These are phyloP conservation scores for Albifimbria verrucaria DNA, from an alignment of 2,329 filamentous ascomycete species.

Conservation along the genomic window DNA sequence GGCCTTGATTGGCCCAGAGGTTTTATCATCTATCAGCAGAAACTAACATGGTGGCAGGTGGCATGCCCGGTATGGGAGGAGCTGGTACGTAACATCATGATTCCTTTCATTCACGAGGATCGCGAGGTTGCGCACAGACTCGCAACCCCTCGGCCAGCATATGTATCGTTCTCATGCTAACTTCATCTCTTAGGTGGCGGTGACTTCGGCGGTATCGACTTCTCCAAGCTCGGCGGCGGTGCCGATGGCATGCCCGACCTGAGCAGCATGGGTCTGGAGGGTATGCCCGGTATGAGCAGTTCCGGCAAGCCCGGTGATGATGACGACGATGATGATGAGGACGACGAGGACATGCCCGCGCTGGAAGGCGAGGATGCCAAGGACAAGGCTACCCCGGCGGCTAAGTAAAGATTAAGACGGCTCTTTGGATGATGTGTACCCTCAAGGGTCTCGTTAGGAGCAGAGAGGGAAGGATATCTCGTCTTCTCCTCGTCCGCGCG, in stretches of 20 bases:
- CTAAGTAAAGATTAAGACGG: slow-evolving; percentile 32
- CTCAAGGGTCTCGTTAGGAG: neutral
- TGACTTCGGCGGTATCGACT: slow-evolving; percentile 86
- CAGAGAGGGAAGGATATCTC: neutral
- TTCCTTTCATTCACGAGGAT: no score
- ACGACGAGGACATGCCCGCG: slow-evolving; percentile 76
- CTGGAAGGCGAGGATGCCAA: slow-evolving; percentile 62
- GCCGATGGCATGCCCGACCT: slow-evolving; percentile 30
- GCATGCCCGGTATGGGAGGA: slow-evolving; percentile 53
- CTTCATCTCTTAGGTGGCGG: slow-evolving; percentile 33
- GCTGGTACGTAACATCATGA: slow-evolving; percentile 15
- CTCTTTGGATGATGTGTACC: no score
- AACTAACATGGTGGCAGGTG: slow-evolving; percentile 31
- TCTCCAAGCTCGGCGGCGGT: slow-evolving; percentile 80
- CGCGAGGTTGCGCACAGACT: no score
- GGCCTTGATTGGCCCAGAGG: neutral
- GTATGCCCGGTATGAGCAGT: slow-evolving; percentile 59
- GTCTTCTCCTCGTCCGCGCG: neutral
- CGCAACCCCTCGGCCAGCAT: no score
- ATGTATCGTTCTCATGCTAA: slow-evolving; percentile 1
- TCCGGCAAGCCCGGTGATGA: slow-evolving; percentile 42
- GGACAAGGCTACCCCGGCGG: slow-evolving; percentile 25
- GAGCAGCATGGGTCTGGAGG: slow-evolving; percentile 42
- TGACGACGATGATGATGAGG: slow-evolving; percentile 52
- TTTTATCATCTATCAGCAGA: neutral